Evolutionary conservation across 169 alveolate species (phyloP), one percentile per base, ranked within the genome.

Genomic region (Plasmodium falciparum): DNA sequence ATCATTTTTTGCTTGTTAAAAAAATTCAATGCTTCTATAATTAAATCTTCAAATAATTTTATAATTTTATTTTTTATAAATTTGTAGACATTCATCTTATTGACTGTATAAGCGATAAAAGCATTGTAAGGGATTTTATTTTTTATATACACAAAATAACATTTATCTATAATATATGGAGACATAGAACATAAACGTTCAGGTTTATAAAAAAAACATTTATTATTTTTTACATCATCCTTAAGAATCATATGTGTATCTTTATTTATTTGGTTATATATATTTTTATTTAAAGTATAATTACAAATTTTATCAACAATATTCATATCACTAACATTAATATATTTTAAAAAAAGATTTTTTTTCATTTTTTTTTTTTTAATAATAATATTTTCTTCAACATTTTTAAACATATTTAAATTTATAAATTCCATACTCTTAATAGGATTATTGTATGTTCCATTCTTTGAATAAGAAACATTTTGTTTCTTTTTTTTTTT

Each of bases 11-110:
- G 5, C 5, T 74, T 74, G 45, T 12, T 74, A 78, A 78, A 78
- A 78, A 78, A 78, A 13, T 56, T 78, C 7, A 78, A 1, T 3
- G 89, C 45, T 45, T 78, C 89, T 11, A 78, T 78, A 9, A 78
- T 33, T 0, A 78, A 15, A 24, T 78, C 89, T 24, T 78, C 89
- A 47, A 78, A 78, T 1, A 65, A 45, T 20, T 67, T 47, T 20
- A 78, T 45, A 47, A 78, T 66, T 52, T 78, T 78, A 7, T 56
- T 78, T 45, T 78, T 54, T 11, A 59, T 69, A 12, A 50, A 66
- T 15, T 78, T 78, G 47, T 66, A 78, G 6, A 58, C 67, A 26
- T 78, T 78, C 20, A 78, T 29, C 17, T 66, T 12, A 26, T 66
- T 76, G 13, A 78, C 89, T 2, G 61, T 56, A 33, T 65, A 71